Conservation (phyloP, 176 grass and related monocot species). For the Carex pumila region DNA sequence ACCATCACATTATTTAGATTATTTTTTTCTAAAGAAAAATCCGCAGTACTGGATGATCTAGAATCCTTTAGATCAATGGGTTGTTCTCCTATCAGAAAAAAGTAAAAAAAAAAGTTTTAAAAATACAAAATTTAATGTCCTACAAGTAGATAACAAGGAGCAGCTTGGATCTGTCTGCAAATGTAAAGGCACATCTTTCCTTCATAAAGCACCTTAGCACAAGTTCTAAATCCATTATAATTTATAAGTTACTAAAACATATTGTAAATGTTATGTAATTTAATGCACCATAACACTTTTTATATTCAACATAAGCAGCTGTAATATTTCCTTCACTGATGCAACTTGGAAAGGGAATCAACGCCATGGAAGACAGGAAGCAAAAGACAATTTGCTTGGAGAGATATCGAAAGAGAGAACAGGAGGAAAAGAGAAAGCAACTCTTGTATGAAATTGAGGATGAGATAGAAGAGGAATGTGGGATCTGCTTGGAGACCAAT, state of each 20-base stretch:
- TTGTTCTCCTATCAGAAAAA: background rate
- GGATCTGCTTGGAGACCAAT: conserved; percentile 90
- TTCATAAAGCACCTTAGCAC: background rate
- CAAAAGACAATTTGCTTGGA: conserved; percentile 58
- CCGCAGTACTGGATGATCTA: background rate
- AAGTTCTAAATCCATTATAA: background rate
- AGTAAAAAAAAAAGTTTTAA: too few species aligned
- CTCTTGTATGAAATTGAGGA: conserved; percentile 56
- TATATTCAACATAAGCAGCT: conserved; percentile 32
- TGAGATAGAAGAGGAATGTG: conserved; percentile 91
- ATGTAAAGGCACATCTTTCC: background rate
- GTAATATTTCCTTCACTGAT: conserved; percentile 84
- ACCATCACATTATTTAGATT: background rate
- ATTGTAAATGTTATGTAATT: background rate
- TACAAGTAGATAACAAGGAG: background rate
- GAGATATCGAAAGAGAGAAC: conserved; percentile 58
- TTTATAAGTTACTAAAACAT: background rate
- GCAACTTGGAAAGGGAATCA: conserved; percentile 83
- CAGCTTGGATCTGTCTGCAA: background rate
- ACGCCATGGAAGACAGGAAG: conserved; percentile 59
- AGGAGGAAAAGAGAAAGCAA: conserved; percentile 26
- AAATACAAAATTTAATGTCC: too few species aligned
- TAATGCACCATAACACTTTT: background rate
- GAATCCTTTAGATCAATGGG: background rate
- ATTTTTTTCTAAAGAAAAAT: background rate